Base-by-base conservation (phyloP, 2,329 filamentous ascomycete genomes). In the Biscogniauxia sp. region DNA sequence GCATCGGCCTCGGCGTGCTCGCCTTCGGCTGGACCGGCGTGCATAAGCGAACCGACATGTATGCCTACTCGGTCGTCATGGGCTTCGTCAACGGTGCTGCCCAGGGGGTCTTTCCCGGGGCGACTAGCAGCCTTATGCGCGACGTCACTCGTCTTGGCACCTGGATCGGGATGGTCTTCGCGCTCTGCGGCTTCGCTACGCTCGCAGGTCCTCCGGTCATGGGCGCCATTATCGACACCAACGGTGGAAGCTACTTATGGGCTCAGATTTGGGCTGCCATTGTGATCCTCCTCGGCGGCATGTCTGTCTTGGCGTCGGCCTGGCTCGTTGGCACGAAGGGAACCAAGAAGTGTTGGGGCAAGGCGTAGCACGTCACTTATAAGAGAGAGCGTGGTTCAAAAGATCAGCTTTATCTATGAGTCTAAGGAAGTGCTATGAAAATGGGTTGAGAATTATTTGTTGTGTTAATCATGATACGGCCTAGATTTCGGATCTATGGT, bases 1-100 rank as follows among this genome's bases (percentile, higher is more conserved):
- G 61, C 32, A 79, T 84, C 0, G 78, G 80, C 56, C 78, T 78
- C 0, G 74, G 85, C 15, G 63, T 82, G 1, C 77, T 80, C 0
- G 77, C 79, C 0, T 84, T 80, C 59, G 79, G 77, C 23, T 89
- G 87, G 87, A 78, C 81, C 0, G 80, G 79, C 0, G 82, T 89
- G 0, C 58, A 65, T 4, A 56, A 45, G 6, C 25, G 51, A 6
- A 55, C 54, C 11, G 62, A 59, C 17, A 62, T 69, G 59, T 69
- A 70, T 20, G 63, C 64, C 9, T 70, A 66, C 55, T 62, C 64
- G 3, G 65, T 65, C 8, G 58, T 66, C 9, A 63, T 67, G 51
- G 66, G 68, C 13, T 63, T 70, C 56, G 63, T 67, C n/a, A 67
- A 69, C 51, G 68, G 68, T 11, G 68, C 58, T 17, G 64, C 61